phyloP scores from a whole-genome alignment of 768 basidiomycete genomes.

The Candolleomyces eurysporus region DNA sequence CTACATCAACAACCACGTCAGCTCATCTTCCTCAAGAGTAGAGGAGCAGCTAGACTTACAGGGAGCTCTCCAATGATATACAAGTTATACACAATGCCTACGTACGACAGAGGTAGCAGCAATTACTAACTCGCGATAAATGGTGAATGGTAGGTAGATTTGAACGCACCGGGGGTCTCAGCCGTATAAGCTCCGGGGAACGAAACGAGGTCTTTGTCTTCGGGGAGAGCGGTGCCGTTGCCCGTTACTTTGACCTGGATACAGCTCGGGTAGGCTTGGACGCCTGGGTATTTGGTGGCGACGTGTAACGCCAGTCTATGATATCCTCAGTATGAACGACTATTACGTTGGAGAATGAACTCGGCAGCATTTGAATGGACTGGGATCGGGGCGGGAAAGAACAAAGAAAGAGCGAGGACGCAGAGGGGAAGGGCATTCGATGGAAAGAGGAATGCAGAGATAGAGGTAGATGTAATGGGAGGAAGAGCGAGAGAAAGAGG shows the following conservation, averaged over 20 bases:
- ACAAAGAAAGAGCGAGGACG: too few species aligned
- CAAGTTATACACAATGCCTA: constrained; percentile 23
- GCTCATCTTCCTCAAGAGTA: too few species aligned
- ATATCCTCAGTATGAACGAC: neutral
- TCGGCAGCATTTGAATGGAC: too few species aligned
- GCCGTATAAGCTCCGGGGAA: constrained; percentile 44
- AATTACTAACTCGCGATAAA: neutral
- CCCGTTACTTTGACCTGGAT: constrained; percentile 45
- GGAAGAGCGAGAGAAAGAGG: too few species aligned
- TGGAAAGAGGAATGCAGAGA: neutral
- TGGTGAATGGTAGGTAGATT: neutral
- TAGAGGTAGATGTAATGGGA: too few species aligned
- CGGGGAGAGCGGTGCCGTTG: constrained; percentile 37
- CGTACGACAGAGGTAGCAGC: neutral
- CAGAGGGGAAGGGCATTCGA: too few species aligned
- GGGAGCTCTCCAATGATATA: neutral
- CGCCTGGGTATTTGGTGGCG: constrained; percentile 38
- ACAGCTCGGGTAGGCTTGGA: constrained; percentile 42
- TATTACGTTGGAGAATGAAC: too few species aligned
- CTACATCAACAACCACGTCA: constrained; percentile 4
- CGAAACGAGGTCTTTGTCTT: constrained; percentile 37
- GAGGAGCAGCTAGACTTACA: neutral
- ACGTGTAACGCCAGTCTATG: too few species aligned
- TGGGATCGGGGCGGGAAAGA: too few species aligned
- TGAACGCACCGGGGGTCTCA: constrained; percentile 18